Evolutionary conservation across 2,329 filamentous ascomycete genomes (phyloP).

Genomic region (Paecilomyces fulvus): DNA sequence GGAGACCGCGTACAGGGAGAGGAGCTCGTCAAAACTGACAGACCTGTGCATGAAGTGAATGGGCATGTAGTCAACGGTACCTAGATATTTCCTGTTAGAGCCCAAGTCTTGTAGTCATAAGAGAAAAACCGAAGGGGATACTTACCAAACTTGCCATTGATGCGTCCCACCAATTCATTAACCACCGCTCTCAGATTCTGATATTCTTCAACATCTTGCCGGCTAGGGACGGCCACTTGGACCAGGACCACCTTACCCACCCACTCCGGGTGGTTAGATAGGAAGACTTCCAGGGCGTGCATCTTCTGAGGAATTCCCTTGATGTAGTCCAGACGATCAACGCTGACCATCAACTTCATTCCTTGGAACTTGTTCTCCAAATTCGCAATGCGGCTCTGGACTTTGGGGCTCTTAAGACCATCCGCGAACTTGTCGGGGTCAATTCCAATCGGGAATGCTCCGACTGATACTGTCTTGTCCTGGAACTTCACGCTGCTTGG

Average conservation of each 20-base stretch:
- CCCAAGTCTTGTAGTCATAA: not conserved
- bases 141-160: conserved; percentile 84
- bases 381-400: conserved; percentile 77
- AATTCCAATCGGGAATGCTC: conserved; percentile 95
- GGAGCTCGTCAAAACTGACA: conserved; percentile 87
- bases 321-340: conserved; percentile 96
- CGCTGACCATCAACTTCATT: conserved; percentile 92
- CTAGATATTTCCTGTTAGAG: conserved; percentile 26
- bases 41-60: conserved; percentile 98
- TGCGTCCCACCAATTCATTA: conserved; percentile 91
- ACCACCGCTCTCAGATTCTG: conserved; percentile 92
- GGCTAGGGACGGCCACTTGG: conserved; percentile 88
- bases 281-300: conserved; percentile 90
- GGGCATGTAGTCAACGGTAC: conserved; percentile 96
- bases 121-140: not conserved
- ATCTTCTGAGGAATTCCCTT: conserved; percentile 97
- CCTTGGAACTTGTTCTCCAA: conserved; percentile 88
- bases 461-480: conserved; percentile 79
- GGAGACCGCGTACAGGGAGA: conserved; percentile 83
- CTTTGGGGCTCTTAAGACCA: conserved; percentile 73
- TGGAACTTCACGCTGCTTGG: conserved; percentile 91
- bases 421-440: conserved; percentile 95
- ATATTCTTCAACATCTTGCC: conserved; percentile 96
- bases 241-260: conserved; percentile 95
- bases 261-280: conserved; percentile 96